phyloP scores from a whole-genome alignment of 2,329 filamentous ascomycete species.

The Ophiostoma quercus region DNA sequence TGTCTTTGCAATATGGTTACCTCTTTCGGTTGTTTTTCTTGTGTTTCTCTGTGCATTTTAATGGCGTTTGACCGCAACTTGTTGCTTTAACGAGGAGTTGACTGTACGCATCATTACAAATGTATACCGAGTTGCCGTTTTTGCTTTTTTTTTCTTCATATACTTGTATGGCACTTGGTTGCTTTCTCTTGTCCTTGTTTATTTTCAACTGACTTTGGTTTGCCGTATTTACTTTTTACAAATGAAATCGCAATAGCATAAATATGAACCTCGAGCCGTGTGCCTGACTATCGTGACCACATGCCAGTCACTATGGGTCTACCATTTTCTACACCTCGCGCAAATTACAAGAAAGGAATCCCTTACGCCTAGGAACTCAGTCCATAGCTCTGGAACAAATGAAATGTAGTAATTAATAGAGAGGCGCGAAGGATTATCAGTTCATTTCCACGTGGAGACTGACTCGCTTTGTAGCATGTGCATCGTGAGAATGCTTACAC shows the following conservation, averaged over 20 bases:
- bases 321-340: background rate
- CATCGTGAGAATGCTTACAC: background rate
- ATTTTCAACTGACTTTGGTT: background rate
- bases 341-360: background rate
- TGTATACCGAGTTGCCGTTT: too few species aligned
- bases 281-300: background rate
- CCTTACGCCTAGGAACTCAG: background rate
- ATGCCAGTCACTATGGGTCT: background rate
- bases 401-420: background rate
- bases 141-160: too few species aligned
- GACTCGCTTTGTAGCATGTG: background rate
- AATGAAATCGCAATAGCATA: background rate
- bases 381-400: background rate
- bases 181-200: background rate
- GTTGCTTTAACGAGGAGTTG: too few species aligned
- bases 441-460: conserved; percentile 2
- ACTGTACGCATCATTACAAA: too few species aligned
- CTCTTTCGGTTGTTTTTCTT: too few species aligned
- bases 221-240: background rate
- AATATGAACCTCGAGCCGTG: background rate
- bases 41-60: too few species aligned
- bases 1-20: too few species aligned
- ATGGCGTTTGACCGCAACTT: too few species aligned
- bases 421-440: background rate
- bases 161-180: background rate